Conservation (phyloP, 176 grass and related monocot genomes). For the Aegilops tauschii region DNA sequence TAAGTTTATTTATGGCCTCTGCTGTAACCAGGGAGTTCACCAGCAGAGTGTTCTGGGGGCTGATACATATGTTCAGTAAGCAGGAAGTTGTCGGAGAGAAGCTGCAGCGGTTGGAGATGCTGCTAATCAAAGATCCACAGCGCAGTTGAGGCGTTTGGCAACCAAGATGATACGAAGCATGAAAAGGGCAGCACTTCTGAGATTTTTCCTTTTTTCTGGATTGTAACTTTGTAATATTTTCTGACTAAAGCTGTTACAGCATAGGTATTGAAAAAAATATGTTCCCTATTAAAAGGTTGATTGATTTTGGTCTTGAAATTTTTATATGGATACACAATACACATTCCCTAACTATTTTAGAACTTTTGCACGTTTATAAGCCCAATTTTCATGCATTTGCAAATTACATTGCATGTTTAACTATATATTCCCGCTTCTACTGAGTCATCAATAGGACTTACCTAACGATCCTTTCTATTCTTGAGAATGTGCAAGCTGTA, state of each 20-base stretch:
- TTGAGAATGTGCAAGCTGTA: neutral
- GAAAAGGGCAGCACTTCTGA: neutral
- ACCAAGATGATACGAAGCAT: neutral
- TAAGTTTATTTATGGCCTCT: neutral
- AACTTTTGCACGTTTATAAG: neutral
- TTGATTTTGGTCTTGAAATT: neutral
- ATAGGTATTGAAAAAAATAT: neutral
- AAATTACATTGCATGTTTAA: neutral
- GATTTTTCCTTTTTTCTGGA: neutral
- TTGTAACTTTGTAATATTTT: neutral
- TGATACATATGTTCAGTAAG: neutral
- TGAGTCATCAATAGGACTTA: neutral
- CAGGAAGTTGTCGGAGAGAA: neutral
- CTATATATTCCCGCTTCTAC: neutral
- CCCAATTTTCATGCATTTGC: neutral
- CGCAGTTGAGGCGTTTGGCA: neutral
- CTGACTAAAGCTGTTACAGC: neutral
- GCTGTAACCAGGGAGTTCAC: neutral
- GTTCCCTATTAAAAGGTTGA: neutral
- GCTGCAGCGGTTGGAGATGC: slow-evolving; percentile 29
- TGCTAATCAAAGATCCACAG: slow-evolving; percentile 17
- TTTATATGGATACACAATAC: neutral
- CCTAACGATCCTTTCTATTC: neutral
- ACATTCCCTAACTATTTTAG: neutral
- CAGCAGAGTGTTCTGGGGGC: neutral